A percentile compares a stretch with the other conserved stretches of the same genome.
Evolutionary conservation across 208 protist genomes (phyloP).

Genomic region (Porcisia hertigi): DNA sequence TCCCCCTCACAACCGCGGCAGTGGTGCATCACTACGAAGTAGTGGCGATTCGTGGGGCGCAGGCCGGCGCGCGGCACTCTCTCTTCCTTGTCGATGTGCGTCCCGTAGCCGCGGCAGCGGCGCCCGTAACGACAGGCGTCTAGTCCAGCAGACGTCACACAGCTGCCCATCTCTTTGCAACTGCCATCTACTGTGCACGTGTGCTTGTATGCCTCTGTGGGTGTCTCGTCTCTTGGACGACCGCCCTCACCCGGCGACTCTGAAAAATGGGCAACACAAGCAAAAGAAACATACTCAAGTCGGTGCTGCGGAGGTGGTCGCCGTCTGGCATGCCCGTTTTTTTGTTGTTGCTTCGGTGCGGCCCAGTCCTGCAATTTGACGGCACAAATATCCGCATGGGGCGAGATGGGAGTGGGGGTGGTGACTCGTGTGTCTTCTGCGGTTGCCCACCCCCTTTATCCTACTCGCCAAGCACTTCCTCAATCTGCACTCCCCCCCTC

Average conservation of each 20-base stretch:
- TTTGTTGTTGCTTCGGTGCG: background rate
- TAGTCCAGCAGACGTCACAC: background rate
- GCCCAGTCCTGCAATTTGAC: background rate
- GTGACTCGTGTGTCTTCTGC: background rate
- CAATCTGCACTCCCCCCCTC: background rate
- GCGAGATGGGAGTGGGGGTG: background rate
- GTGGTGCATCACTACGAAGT: conserved; percentile 28
- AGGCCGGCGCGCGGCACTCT: conserved; percentile 68
- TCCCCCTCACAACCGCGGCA: background rate
- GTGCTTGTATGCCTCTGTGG: too few species aligned
- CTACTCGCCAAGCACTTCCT: background rate
- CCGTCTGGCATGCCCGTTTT: background rate
- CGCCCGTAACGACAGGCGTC: background rate
- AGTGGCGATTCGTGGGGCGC: conserved; percentile 39
- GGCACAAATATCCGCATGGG: background rate
- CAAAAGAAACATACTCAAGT: background rate
- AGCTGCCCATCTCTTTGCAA: background rate
- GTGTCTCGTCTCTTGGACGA: background rate
- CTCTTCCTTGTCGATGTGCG: conserved; percentile 70
- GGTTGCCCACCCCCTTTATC: background rate
- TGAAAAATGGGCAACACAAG: background rate
- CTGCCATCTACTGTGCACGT: background rate
- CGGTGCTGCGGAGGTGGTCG: background rate
- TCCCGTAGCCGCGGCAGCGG: background rate
- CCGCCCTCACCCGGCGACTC: background rate